phyloP scores from a whole-genome alignment of 1,284 basidiomycete genomes.

The Fomitopsis betulina region DNA sequence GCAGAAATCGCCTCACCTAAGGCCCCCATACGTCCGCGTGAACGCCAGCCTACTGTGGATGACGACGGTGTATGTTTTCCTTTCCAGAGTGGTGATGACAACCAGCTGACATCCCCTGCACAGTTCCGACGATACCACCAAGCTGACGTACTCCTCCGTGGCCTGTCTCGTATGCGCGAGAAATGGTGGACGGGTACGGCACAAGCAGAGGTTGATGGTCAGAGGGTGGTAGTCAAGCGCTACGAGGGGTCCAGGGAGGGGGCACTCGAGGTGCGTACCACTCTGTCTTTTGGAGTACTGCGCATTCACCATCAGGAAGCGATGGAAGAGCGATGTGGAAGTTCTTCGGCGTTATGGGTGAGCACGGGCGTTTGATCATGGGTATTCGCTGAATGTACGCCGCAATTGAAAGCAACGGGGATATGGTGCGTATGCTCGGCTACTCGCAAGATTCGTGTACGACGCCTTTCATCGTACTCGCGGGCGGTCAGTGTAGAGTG shows the following conservation, averaged over 20 bases:
- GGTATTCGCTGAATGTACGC: neutral
- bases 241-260: constrained; percentile 35
- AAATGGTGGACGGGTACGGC: constrained; percentile 45
- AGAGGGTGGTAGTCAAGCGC: constrained; percentile 36
- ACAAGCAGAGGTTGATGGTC: constrained; percentile 36
- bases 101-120: neutral
- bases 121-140: constrained; percentile 50
- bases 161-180: constrained; percentile 30
- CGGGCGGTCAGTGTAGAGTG: neutral
- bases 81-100: neutral
- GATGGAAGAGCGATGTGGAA: neutral
- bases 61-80: constrained; percentile 31
- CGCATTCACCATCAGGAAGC: neutral
- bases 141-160: constrained; percentile 37
- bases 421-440: neutral
- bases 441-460: neutral
- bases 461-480: neutral
- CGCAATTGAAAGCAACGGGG: neutral
- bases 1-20: neutral
- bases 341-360: neutral
- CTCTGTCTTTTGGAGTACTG: neutral
- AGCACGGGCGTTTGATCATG: neutral
- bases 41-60: neutral
- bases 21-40: neutral
- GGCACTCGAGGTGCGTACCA: constrained; percentile 29